A percentile compares a stretch with the other conserved stretches of the same genome.
phyloP scores from a whole-genome alignment of 345 rosid species.

The Excoecaria agallocha region DNA sequence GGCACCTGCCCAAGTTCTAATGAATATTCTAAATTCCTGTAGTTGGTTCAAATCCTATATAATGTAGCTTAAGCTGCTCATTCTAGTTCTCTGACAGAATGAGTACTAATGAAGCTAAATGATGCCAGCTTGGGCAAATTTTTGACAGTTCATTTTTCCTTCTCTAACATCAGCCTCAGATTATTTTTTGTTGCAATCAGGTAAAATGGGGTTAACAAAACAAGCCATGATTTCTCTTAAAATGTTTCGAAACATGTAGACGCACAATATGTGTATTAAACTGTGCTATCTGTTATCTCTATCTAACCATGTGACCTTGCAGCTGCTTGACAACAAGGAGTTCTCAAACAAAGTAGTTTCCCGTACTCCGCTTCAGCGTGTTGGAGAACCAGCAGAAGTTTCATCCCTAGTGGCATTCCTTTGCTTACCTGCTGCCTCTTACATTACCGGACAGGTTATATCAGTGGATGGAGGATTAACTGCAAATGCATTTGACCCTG shows the following conservation, averaged over 20 bases:
- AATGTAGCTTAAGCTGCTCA: too few relatives aligned
- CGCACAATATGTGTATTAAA: too few relatives aligned
- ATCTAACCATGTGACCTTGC: constrained; percentile 8
- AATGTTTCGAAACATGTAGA: background rate
- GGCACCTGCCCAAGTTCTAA: background rate
- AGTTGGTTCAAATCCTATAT: background rate
- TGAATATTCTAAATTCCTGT: background rate
- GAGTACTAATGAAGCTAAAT: too few relatives aligned
- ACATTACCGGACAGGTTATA: constrained; percentile 69
- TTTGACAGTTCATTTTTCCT: background rate
- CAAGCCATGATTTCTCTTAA: background rate
- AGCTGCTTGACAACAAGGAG: constrained; percentile 56
- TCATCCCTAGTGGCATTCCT: constrained; percentile 64
- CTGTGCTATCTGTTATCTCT: too few relatives aligned
- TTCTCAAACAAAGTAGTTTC: constrained; percentile 44
- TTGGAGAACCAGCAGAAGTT: constrained; percentile 82
- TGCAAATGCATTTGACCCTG: constrained; percentile 41
- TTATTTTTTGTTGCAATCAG: background rate
- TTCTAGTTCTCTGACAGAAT: too few relatives aligned
- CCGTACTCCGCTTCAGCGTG: constrained; percentile 68
- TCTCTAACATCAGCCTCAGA: background rate
- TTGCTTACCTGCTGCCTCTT: constrained; percentile 73
- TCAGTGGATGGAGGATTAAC: constrained; percentile 67
- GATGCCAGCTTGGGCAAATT: too few relatives aligned
- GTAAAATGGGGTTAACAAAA: background rate